A percentile compares a stretch with the other conserved stretches of the same genome.
Conservation (phyloP, 148 eudicot genomes). For the Vaccinium myrtillus region DNA sequence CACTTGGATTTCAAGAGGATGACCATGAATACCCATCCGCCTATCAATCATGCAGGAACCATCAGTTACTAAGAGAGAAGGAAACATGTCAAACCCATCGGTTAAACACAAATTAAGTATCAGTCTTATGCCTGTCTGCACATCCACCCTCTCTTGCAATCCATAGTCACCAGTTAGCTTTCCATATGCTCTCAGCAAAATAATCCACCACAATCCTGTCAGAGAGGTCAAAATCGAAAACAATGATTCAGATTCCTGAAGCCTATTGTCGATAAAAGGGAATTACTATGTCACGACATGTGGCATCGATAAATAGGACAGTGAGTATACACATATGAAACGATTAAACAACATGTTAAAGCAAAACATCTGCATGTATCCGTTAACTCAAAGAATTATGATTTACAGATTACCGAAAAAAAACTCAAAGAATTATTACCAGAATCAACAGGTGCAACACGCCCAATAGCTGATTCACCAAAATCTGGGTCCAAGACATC, state of each 20-base stretch:
- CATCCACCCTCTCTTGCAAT: conserved; percentile 81
- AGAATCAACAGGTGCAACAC: conserved; percentile 95
- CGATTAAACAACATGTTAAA: background rate
- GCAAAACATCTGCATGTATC: background rate
- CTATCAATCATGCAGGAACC: conserved; percentile 98
- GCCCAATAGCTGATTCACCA: conserved; percentile 97
- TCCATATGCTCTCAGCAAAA: conserved; percentile 82
- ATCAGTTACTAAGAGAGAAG: conserved; percentile 85
- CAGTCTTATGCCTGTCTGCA: conserved; percentile 75
- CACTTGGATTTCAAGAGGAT: conserved; percentile 96
- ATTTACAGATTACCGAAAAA: too few relatives aligned
- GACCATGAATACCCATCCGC: conserved; percentile 95
- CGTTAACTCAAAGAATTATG: background rate
- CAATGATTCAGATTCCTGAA: background rate
- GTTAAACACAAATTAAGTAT: conserved; percentile 74
- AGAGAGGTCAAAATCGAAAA: background rate
- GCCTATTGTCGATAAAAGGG: background rate
- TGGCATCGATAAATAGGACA: background rate
- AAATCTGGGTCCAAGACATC: conserved; percentile 92
- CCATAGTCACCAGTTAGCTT: conserved; percentile 76
- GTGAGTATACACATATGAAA: background rate
- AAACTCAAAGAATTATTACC: conserved; percentile 37
- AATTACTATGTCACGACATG: background rate
- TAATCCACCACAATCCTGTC: conserved; percentile 94
- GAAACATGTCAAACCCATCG: conserved; percentile 94